Base-by-base conservation (phyloP, 495 filamentous ascomycete species). In the Podospora fimiseda region DNA sequence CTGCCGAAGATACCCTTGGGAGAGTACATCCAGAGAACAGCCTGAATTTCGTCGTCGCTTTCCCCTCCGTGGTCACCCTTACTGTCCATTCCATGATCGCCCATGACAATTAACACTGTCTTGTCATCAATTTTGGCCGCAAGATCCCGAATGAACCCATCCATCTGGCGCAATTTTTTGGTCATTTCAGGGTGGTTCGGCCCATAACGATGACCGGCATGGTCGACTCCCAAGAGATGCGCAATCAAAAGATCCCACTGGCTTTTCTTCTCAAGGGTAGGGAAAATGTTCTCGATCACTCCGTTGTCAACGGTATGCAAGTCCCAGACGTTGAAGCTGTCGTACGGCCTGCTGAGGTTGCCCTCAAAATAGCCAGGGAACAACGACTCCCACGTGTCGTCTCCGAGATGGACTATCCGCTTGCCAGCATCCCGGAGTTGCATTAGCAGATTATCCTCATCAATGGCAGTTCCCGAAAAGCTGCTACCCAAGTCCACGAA, bases 241-340 rank as follows among this genome's bases (percentile, higher is more conserved):
- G 86, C 93, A 66, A 98, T 85, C 19, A 94, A 79, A 0, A 97
- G 76, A 69, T 98, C 93, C 93, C 93, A 98, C 59, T 86, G 79
- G 2, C 69, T 74, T 20, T 71, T 73, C 61, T 84, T 83, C 27
- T 81, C 73, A 58, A 97, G 70, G 6, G 96, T 73, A 3, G 93
- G 94, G 50, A 96, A 86, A 23, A 98, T 81, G 64, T 97, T 85
- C 60, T 95, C 85, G 11, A 80, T 87, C n/a, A 98, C 93, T 1
- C 93, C 93, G 60, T 96, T 94, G 61, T 98, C 93, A 14, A 98
- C 87, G 0, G 94, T 97, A 61, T 96, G 90, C 62, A 98, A 67
- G 66, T 98, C 93, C 90, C 90, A 96, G 3, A 96, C 93, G 63
- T 97, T 96, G 69, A 98, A 91, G 39, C 92, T 96, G 67, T 97